These are phyloP conservation scores for Warburgia ugandensis DNA, from an alignment of 164 flowering plant genomes.

Conservation along the genomic window DNA sequence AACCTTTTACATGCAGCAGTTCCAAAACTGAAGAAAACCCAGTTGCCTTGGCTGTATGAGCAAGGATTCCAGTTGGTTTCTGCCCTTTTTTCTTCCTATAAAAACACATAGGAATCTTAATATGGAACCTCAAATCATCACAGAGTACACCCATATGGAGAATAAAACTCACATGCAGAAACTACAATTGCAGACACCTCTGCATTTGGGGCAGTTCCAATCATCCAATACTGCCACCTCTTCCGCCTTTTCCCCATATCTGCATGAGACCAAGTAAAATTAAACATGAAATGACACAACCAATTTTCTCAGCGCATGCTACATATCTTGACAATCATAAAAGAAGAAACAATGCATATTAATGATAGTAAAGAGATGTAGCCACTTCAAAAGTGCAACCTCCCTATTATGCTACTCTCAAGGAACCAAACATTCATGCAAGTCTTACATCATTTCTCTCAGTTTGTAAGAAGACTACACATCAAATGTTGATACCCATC, in stretches of 20 bases:
- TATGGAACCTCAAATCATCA: no score
- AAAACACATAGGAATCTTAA: no score
- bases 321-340: no score
- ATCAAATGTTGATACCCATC: no score
- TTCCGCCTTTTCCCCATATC: conserved; percentile 84
- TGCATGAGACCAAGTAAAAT: conserved; percentile 15
- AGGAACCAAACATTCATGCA: no score
- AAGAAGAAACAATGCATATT: no score
- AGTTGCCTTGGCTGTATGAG: conserved; percentile 54
- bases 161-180: conserved; percentile 56
- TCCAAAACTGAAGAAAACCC: conserved; percentile 82
- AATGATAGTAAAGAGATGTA: no score
- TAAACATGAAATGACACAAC: background rate
- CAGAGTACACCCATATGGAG: background rate
- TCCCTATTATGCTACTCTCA: no score
- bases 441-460: no score
- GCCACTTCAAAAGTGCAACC: no score
- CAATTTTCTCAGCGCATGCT: no score
- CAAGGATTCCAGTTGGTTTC: conserved; percentile 69
- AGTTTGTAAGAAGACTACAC: no score
- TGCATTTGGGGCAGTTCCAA: conserved; percentile 87
- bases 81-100: conserved; percentile 75
- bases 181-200: conserved; percentile 89
- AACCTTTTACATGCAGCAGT: conserved; percentile 38
- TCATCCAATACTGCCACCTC: conserved; percentile 33